Base-by-base conservation (phyloP, 805 yeast species). In the Kockiozyma suomiensis region DNA sequence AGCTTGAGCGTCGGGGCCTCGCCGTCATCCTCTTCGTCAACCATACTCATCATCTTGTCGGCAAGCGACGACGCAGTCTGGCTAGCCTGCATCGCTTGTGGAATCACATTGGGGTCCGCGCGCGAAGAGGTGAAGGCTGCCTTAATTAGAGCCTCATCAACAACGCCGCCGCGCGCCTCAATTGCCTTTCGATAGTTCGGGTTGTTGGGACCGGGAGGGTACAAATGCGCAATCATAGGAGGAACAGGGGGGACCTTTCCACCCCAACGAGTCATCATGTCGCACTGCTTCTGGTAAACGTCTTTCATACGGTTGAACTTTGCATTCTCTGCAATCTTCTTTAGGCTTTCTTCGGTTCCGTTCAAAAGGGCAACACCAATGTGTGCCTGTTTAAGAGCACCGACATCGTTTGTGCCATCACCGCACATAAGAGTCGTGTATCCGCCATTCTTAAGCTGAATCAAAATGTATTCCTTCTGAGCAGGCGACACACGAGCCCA, bases 331-430 rank as follows among this genome's bases (percentile, higher is more conserved):
- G 87, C 90, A 60, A 92, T 83, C 76, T 91, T 90, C 76, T 88
- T 88, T 84, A 94, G 80, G 49, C 96, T 88, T 55, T 90, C 97
- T 72, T 89, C 96, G 58, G 99, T 92, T 76, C 98, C 99, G 71
- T 94, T 94, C 73, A 94, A 81, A 68, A 94, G 79, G n/a, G 99
- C 99, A 73, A 94, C 89, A 79, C 99, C 99, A 71, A 94, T 87
- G 72, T 94, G 96, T 1, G 99, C 98, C 78, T 94, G 98, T 75
- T 94, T 94, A 76, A 94, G 83, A 56, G 99, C 99, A 75, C 99
- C 99, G 52, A 94, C 99, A 79, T 94, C 99, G 73, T 94, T 94
- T n/a, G 99, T 94, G 76, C 99, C 99, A 77, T 94, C 99, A 80
- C 99, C 99, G 77, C 99, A 94, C 99, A 94, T 94, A 69, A 94